phyloP scores from a whole-genome alignment of 2,329 filamentous ascomycete species.

The Phialophora chinensis region DNA sequence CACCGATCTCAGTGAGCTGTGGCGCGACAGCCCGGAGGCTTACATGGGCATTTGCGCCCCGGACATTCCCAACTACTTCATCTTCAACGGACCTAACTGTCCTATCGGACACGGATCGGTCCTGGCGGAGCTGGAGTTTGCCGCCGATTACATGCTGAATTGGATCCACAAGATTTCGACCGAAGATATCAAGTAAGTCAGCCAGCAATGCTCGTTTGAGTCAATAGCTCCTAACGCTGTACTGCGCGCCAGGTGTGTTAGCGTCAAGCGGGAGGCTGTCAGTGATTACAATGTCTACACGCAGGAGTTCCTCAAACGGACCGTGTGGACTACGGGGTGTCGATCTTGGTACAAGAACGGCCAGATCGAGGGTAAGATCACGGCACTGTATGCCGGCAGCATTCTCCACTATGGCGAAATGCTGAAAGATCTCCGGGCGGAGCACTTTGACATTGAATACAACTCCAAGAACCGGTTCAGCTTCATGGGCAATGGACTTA shows the following conservation, averaged over 20 bases:
- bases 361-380: conserved; percentile 18
- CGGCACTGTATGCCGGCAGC: conserved; percentile 29
- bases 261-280: conserved; percentile 26
- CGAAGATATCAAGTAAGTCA: conserved; percentile 27
- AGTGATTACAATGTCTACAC: conserved; percentile 30
- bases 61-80: conserved; percentile 57
- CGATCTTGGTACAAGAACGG: conserved; percentile 33
- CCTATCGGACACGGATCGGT: conserved; percentile 62
- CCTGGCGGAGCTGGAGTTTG: conserved; percentile 56
- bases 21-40: conserved; percentile 44
- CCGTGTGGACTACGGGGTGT: conserved; percentile 30
- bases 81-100: conserved; percentile 60
- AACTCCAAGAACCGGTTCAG: conserved; percentile 45
- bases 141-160: conserved; percentile 46
- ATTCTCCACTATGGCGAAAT: conserved; percentile 46
- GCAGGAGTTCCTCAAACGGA: conserved; percentile 28
- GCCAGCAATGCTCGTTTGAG: neutral
- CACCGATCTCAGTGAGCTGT: conserved; percentile 33
- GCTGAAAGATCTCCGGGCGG: conserved; percentile 45
- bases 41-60: conserved; percentile 50
- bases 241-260: no score
- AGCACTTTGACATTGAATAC: conserved; percentile 48
- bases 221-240: no score
- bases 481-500: conserved; percentile 49
- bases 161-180: conserved; percentile 18